Evolutionary conservation across 2,329 filamentous ascomycete genomes (phyloP).

Genomic region (Ophiognomonia clavigignenti-juglandacearum): DNA sequence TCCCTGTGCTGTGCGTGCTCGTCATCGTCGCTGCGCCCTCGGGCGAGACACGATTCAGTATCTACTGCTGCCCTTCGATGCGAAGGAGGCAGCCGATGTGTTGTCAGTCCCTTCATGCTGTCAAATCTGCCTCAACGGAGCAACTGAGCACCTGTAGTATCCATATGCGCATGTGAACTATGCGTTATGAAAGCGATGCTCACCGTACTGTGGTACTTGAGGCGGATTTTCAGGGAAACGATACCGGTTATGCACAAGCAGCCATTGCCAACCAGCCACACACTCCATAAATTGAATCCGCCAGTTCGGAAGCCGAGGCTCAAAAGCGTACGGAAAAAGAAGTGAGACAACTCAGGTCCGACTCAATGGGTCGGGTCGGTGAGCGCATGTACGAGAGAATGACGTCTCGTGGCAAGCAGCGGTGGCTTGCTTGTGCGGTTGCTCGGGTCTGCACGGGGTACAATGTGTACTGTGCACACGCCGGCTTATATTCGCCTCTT

Average conservation of each 20-base stretch:
- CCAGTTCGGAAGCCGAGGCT: background rate
- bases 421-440: background rate
- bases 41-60: too few relatives aligned
- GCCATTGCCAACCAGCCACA: background rate
- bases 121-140: background rate
- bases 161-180: too few relatives aligned
- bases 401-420: constrained; percentile 6
- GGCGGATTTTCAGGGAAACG: background rate
- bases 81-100: constrained; percentile 12
- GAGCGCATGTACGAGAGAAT: constrained; percentile 1
- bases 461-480: constrained; percentile 5
- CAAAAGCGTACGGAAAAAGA: too few relatives aligned
- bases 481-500: constrained; percentile 9
- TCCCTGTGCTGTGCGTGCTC: too few relatives aligned
- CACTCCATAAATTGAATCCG: background rate
- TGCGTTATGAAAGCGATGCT: background rate
- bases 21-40: too few relatives aligned
- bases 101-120: background rate
- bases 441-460: too few relatives aligned
- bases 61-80: background rate
- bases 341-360: background rate
- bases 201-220: too few relatives aligned
- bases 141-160: too few relatives aligned
- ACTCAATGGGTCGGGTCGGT: constrained; percentile 1
- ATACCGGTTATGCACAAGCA: background rate